Percentiles rank a stretch among this genome's conserved stretches.
Conservation (phyloP, 768 basidiomycete species). For the Amanita polypyramis region DNA sequence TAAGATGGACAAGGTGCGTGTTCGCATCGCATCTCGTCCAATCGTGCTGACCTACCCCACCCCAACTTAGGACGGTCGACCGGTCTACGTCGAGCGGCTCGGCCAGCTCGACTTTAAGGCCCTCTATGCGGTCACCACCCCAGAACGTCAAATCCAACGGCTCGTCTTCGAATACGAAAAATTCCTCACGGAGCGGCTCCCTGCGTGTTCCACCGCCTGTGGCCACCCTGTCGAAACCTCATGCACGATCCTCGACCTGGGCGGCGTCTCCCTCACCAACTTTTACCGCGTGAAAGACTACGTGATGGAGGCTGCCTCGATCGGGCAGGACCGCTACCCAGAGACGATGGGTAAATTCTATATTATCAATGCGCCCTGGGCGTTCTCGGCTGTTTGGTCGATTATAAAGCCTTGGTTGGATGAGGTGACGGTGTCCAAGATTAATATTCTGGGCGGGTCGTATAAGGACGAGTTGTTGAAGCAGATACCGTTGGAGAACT, state of each 20-base stretch:
- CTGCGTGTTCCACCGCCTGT: constrained; percentile 56
- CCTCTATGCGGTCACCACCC: constrained; percentile 73
- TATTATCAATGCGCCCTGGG: constrained; percentile 96
- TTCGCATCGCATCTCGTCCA: not conserved
- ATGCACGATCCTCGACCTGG: constrained; percentile 94
- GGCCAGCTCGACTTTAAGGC: constrained; percentile 82
- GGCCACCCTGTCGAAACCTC: constrained; percentile 93
- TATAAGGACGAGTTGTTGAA: constrained; percentile 69
- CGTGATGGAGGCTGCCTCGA: constrained; percentile 59
- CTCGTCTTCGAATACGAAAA: constrained; percentile 93
- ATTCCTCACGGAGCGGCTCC: constrained; percentile 70
- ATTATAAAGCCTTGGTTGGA: constrained; percentile 92
- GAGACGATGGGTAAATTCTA: constrained; percentile 98
- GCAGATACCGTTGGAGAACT: constrained; percentile 76
- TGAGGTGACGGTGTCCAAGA: constrained; percentile 90
- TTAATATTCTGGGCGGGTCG: constrained; percentile 71
- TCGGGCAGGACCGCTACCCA: constrained; percentile 89
- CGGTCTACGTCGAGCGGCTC: constrained; percentile 89
- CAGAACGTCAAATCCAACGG: constrained; percentile 79
- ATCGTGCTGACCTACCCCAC: not conserved
- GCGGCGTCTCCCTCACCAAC: constrained; percentile 53
- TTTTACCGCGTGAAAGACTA: constrained; percentile 94
- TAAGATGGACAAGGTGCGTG: constrained; percentile 79
- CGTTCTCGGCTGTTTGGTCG: constrained; percentile 81
- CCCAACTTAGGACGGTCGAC: constrained; percentile 74